Evolutionary conservation across 805 yeast genomes (phyloP), one percentile per base, ranked within the genome.

Genomic region (Sugiyamaella marilandica): DNA sequence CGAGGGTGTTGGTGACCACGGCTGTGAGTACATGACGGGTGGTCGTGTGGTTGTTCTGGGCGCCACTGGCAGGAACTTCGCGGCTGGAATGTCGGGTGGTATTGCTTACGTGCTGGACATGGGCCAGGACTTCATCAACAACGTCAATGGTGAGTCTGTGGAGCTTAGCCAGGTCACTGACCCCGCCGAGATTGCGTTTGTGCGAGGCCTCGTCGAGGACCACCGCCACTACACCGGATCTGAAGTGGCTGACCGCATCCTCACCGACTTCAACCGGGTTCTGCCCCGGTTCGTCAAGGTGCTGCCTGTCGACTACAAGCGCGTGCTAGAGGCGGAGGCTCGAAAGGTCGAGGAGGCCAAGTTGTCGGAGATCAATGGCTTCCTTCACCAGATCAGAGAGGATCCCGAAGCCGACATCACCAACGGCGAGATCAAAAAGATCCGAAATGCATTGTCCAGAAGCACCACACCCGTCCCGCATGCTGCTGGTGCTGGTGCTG

Each of bases 31-130:
- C 74, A 92, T 92, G 99, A 91, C 98, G 62, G 98, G 99, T 70
- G 99, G 99, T 69, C 83, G 98, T 64, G 96, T 94, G 57, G 89
- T 92, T 66, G 90, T 92, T 46, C 79, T 92, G 61, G 96, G 97
- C 45, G 74, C 83, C 55, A 87, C 96, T 63, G 97, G 96, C 54
- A 82, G 97, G 58, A 85, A 90, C 76, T 87, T 87, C 69, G 97
- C 83, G 55, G 96, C 99, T 52, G 99, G 99, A 77, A 94, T 94
- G 86, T 91, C 97, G 63, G 99, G 99, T 73, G 99, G 99, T 82
- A 92, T 94, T 70, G 95, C 97, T 13, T 92, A 92, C 67, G 97
- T 95, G 55, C 78, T 92, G 63, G 96, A 91, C 64, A 87, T 92
- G 76, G 97, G 94, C 49, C 96, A 91, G 67, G 97, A 90, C 67